Conservation (phyloP, 805 yeast species). For the Wilhelminamyces savonicus region DNA sequence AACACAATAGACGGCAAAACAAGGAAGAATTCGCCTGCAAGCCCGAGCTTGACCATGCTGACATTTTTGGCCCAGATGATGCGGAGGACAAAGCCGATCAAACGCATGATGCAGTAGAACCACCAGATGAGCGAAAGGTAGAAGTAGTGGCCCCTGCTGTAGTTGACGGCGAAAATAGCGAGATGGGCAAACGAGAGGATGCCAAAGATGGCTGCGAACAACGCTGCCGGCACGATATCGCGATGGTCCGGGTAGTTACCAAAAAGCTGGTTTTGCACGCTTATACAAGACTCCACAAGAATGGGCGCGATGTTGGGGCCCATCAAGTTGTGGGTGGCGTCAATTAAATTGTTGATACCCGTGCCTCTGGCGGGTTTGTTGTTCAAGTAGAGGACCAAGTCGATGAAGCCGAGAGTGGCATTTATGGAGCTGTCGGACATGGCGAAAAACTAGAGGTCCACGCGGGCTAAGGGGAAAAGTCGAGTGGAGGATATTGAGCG, state of each 20-base stretch:
- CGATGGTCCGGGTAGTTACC: slow-evolving; percentile 8
- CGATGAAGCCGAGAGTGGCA: neutral
- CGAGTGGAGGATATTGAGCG: too few species aligned
- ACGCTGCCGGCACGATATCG: slow-evolving; percentile 8
- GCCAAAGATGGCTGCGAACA: slow-evolving; percentile 6
- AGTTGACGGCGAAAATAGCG: slow-evolving; percentile 6
- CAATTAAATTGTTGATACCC: slow-evolving; percentile 5
- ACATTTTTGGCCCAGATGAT: slow-evolving; percentile 5
- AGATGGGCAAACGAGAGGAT: slow-evolving; percentile 5
- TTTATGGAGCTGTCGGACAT: too few species aligned
- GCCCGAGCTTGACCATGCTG: slow-evolving; percentile 4
- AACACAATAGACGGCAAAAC: slow-evolving; percentile 9
- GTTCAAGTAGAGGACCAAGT: neutral
- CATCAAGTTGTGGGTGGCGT: slow-evolving; percentile 1
- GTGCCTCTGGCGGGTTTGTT: slow-evolving; percentile 7
- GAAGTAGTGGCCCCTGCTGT: slow-evolving; percentile 9
- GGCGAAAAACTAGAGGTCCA: too few species aligned
- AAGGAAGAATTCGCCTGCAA: slow-evolving; percentile 7
- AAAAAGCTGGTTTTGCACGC: slow-evolving; percentile 6
- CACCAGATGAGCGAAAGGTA: slow-evolving; percentile 7
- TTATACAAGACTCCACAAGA: slow-evolving; percentile 2
- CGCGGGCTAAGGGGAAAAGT: too few species aligned
- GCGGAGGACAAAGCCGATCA: slow-evolving; percentile 8
- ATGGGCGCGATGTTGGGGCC: slow-evolving; percentile 3
- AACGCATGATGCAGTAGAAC: slow-evolving; percentile 4